Conservation (phyloP, 768 basidiomycete species). For the button mushroom (Agaricus bisporus) region DNA sequence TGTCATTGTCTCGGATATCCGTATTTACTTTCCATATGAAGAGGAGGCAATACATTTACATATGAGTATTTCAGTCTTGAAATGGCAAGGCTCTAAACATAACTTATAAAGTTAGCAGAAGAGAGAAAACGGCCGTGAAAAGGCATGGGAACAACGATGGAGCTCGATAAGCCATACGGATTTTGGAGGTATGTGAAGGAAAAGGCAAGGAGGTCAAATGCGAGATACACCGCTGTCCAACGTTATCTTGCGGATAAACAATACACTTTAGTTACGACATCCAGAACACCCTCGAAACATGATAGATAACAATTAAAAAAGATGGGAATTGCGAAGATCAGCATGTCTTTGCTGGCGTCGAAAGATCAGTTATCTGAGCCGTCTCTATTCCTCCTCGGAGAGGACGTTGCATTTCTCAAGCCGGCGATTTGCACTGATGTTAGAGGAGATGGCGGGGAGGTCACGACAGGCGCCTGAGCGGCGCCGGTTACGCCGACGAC, state of each 20-base stretch:
- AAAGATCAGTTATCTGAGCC: conserved; percentile 14
- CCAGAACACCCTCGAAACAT: background rate
- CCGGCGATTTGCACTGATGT: conserved; percentile 13
- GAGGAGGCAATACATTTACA: too few species aligned
- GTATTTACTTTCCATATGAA: too few species aligned
- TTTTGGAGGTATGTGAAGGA: too few species aligned
- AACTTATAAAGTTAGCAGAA: too few species aligned
- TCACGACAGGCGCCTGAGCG: conserved; percentile 33
- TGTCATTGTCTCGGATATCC: too few species aligned
- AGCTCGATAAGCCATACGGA: too few species aligned
- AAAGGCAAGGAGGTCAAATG: too few species aligned
- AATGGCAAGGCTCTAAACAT: too few species aligned
- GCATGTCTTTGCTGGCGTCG: background rate
- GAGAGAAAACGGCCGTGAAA: too few species aligned
- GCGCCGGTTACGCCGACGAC: conserved; percentile 85
- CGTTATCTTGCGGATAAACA: background rate
- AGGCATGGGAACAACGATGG: too few species aligned
- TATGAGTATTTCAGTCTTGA: too few species aligned
- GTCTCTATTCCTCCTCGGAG: conserved; percentile 29
- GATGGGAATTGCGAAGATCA: background rate
- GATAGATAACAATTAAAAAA: background rate
- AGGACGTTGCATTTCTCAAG: conserved; percentile 9
- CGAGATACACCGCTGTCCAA: too few species aligned
- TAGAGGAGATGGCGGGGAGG: conserved; percentile 16
- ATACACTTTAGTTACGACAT: background rate